Base-by-base conservation (phyloP, 2,329 filamentous ascomycete genomes). In the Hysterium pulicare region DNA sequence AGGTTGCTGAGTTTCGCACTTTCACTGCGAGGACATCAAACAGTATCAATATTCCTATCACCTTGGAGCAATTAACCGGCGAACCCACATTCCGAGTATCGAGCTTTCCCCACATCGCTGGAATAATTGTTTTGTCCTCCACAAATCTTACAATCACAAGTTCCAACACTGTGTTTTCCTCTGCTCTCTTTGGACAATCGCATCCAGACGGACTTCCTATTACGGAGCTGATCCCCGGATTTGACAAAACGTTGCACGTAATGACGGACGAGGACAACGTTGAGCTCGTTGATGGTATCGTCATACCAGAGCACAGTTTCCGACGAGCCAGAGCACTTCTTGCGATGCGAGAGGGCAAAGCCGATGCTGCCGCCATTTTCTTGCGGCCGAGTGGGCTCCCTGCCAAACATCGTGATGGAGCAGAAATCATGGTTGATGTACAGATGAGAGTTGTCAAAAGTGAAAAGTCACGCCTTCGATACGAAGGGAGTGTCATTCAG, bases 391-490 rank as follows among this genome's bases (percentile, higher is more conserved):
- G 87, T 51, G 93, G 93, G 10, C 74, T 98, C 31, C 81, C 84
- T 4, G 93, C 90, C 1, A 84, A 81, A 57, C 93, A 98, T 64
- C 83, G 90, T 30, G 93, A 98, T 62, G 91, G 93, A 3, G 86
- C 87, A 0, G 87, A 93, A 48, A 84, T 98, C 49, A 91, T 89
- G 67, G 87, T 98, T 26, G 93, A 98, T 62, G 83, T 96, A 22
- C 93, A 98, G 68, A 89, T 98, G 86, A 83, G 93, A 24, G 90
- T 98, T 19, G 90, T 97, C 13, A 89, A 91, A 69, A 95, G 87
- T 63, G 90, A 91, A 3, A 75, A 76, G 41, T 73, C 49, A 32
- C 57, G 51, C 3, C 51, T 54, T 16, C 56, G 48, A 1, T 57
- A 81, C 46, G 76, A 79, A 40, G 78, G 84, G 43, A 74, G 84